These are phyloP conservation scores for Aspergillus sparsus DNA, from an alignment of 495 filamentous ascomycete genomes.

Conservation along the genomic window DNA sequence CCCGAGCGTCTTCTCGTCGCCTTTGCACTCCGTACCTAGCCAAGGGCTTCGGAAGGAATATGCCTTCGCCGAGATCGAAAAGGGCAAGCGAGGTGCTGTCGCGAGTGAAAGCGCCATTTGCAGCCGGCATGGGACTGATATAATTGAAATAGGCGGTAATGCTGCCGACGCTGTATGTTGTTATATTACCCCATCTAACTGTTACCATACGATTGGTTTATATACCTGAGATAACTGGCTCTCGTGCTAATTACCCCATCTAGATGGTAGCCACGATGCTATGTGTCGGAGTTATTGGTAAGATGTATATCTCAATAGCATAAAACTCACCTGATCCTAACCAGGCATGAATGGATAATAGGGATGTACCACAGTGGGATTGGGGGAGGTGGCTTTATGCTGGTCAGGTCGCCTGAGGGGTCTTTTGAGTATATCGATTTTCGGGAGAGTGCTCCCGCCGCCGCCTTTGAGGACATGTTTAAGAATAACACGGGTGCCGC, in stretches of 20 bases:
- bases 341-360: slow-evolving; percentile 15
- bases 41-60: not conserved
- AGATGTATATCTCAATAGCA: slow-evolving; percentile 11
- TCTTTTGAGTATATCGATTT: slow-evolving; percentile 80
- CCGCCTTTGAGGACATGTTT: slow-evolving; percentile 80
- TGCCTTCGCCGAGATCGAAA: slow-evolving; percentile 15
- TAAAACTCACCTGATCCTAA: not conserved
- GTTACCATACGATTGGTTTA: no score
- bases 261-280: slow-evolving; percentile 69
- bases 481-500: slow-evolving; percentile 53
- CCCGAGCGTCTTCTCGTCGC: slow-evolving; percentile 27
- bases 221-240: not conserved
- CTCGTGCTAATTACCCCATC: not conserved
- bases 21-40: slow-evolving; percentile 23
- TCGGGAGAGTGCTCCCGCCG: slow-evolving; percentile 78
- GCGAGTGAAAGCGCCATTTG: slow-evolving; percentile 76
- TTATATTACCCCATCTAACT: not conserved
- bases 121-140: slow-evolving; percentile 71
- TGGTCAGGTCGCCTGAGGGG: slow-evolving; percentile 65
- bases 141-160: slow-evolving; percentile 69
- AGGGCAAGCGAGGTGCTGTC: slow-evolving; percentile 66
- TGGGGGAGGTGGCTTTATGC: slow-evolving; percentile 86
- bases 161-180: slow-evolving; percentile 67
- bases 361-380: slow-evolving; percentile 87
- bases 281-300: slow-evolving; percentile 73